Conservation (phyloP, 306 rosid species). For the Rubus idaeus region DNA sequence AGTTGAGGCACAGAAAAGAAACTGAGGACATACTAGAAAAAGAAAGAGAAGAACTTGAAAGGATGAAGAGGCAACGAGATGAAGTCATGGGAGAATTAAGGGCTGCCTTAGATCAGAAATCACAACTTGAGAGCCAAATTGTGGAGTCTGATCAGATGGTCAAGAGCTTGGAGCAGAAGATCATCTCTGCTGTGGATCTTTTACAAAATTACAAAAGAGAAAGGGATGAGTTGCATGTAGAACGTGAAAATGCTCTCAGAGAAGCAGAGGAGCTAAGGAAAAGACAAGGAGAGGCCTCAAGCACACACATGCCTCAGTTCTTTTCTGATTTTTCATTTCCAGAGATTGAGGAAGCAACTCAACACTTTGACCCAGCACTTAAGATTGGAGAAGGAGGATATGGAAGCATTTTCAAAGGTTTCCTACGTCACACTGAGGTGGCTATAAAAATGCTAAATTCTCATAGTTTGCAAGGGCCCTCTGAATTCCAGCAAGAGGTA, state of each 20-base stretch:
- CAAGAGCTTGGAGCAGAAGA: constrained; percentile 54
- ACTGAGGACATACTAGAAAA: constrained; percentile 52
- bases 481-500: constrained; percentile 88
- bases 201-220: constrained; percentile 52
- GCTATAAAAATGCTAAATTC: constrained; percentile 70
- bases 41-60: constrained; percentile 47
- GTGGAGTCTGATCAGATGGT: constrained; percentile 43
- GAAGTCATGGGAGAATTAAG: constrained; percentile 51
- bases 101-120: constrained; percentile 47
- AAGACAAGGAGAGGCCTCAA: constrained; percentile 53
- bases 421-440: constrained; percentile 67
- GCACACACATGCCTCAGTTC: constrained; percentile 37
- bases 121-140: constrained; percentile 53
- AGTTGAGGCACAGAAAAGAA: constrained; percentile 61
- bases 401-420: constrained; percentile 74
- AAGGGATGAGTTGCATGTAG: constrained; percentile 59
- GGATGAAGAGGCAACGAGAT: constrained; percentile 42
- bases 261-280: constrained; percentile 71
- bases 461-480: constrained; percentile 62
- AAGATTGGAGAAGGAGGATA: constrained; percentile 97
- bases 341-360: constrained; percentile 74
- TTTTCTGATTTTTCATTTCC: constrained; percentile 59
- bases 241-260: constrained; percentile 53
- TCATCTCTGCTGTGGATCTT: constrained; percentile 46
- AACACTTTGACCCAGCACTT: constrained; percentile 45